A percentile compares a stretch with the other conserved stretches of the same genome.
Conservation (phyloP, 2,329 filamentous ascomycete genomes). For the Colletotrichum graminicola region DNA sequence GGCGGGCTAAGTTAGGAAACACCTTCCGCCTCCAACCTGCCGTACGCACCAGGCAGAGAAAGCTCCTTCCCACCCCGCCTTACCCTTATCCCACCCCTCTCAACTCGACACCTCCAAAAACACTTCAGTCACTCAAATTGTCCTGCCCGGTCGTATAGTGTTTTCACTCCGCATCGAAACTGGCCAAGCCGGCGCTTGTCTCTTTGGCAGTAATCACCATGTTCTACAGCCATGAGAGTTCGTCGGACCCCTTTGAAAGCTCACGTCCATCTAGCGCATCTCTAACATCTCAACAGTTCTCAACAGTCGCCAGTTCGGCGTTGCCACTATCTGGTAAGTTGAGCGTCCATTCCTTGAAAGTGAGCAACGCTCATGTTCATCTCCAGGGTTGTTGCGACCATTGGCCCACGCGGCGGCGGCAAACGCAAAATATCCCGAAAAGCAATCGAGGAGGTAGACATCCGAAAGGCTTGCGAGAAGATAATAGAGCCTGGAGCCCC, state of each 20-base stretch:
- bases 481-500: conserved; percentile 86
- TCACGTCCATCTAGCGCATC: neutral
- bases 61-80: neutral
- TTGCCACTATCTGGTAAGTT: conserved; percentile 91
- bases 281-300: conserved; percentile 70
- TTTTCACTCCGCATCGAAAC: neutral
- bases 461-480: conserved; percentile 88
- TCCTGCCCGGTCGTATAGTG: neutral
- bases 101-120: neutral
- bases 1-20: neutral
- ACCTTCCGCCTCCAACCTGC: neutral
- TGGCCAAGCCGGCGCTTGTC: conserved; percentile 18
- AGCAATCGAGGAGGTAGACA: conserved; percentile 88
- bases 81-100: neutral
- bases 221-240: conserved; percentile 98
- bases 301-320: conserved; percentile 87
- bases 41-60: neutral
- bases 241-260: conserved; percentile 49
- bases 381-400: conserved; percentile 89
- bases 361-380: neutral
- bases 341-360: neutral
- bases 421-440: conserved; percentile 84
- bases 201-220: conserved; percentile 60
- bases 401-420: conserved; percentile 75
- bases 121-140: no score